These are phyloP conservation scores for Ascocoryne sarcoides DNA, from an alignment of 2,329 filamentous ascomycete genomes.

Conservation along the genomic window DNA sequence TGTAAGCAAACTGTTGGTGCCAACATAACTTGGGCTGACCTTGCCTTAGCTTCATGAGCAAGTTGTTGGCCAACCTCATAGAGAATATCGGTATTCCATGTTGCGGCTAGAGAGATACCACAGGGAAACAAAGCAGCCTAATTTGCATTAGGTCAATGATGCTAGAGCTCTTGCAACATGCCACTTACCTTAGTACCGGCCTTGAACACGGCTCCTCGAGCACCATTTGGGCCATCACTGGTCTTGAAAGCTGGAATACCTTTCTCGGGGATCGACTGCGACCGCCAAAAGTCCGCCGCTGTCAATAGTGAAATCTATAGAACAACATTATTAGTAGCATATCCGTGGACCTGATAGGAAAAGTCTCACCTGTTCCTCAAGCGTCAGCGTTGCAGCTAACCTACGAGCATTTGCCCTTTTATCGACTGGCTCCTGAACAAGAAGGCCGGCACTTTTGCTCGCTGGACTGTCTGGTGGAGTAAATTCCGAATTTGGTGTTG, in stretches of 20 bases:
- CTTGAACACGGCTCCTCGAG: conserved; percentile 59
- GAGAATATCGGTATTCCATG: conserved; percentile 66
- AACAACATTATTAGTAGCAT: conserved; percentile 6
- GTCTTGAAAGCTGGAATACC: conserved; percentile 57
- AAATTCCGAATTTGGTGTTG: conserved; percentile 23
- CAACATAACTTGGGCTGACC: conserved; percentile 64
- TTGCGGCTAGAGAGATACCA: conserved; percentile 68
- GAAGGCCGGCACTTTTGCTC: not conserved
- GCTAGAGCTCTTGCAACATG: not conserved
- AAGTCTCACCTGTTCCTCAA: conserved; percentile 26
- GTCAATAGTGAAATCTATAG: conserved; percentile 47
- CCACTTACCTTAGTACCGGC: conserved; percentile 50
- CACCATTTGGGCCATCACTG: conserved; percentile 62
- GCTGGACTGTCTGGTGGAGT: conserved; percentile 20
- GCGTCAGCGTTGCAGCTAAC: conserved; percentile 23
- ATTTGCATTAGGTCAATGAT: conserved; percentile 10
- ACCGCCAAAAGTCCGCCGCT: conserved; percentile 63
- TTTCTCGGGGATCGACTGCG: conserved; percentile 52
- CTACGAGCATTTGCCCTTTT: conserved; percentile 16
- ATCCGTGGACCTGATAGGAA: not conserved
- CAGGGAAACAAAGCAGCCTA: conserved; percentile 72
- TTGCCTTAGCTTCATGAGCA: conserved; percentile 62
- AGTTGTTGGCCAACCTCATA: conserved; percentile 62
- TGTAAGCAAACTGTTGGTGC: conserved; percentile 78
- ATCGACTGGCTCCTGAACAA: conserved; percentile 5